A percentile compares a stretch with the other conserved stretches of the same genome.
Conservation (phyloP, 441 rosid genomes). For the Viola pubescens region DNA sequence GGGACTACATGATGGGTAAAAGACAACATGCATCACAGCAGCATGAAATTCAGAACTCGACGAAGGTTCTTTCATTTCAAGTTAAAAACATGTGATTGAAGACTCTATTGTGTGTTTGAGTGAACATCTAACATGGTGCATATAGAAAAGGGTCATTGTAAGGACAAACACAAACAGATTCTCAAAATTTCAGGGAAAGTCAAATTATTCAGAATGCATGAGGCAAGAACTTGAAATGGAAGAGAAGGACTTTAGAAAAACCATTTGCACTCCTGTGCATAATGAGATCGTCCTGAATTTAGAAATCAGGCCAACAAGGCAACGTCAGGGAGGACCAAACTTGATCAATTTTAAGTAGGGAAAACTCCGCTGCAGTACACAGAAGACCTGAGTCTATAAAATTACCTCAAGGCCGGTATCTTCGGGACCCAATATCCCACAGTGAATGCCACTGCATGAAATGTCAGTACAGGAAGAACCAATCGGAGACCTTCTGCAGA, state of each 20-base stretch:
- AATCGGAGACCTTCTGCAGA: constrained; percentile 60
- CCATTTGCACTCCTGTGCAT: constrained; percentile 85
- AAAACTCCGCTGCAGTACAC: not conserved
- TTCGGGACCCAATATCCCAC: constrained; percentile 78
- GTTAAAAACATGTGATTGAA: too few species aligned
- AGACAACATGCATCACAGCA: too few species aligned
- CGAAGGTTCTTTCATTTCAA: too few species aligned
- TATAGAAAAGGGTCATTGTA: too few species aligned
- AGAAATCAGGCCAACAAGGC: constrained; percentile 1
- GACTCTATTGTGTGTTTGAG: too few species aligned
- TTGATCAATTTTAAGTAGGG: not conserved
- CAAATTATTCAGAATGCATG: not conserved
- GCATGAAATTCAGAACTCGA: too few species aligned
- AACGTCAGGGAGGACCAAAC: not conserved
- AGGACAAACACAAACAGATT: not conserved
- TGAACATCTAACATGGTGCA: too few species aligned
- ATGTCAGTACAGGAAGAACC: constrained; percentile 68
- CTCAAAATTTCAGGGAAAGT: not conserved
- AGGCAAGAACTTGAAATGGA: not conserved
- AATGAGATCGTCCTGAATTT: constrained; percentile 79
- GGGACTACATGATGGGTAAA: too few species aligned
- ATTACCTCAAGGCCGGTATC: constrained; percentile 67
- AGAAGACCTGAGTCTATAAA: not conserved
- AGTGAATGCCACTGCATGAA: constrained; percentile 67
- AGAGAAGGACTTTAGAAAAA: not conserved